A percentile compares a stretch with the other conserved stretches of the same genome.
These are phyloP conservation scores for Parastagonospora avenae DNA, from an alignment of 2,329 filamentous ascomycete species.

Conservation along the genomic window DNA sequence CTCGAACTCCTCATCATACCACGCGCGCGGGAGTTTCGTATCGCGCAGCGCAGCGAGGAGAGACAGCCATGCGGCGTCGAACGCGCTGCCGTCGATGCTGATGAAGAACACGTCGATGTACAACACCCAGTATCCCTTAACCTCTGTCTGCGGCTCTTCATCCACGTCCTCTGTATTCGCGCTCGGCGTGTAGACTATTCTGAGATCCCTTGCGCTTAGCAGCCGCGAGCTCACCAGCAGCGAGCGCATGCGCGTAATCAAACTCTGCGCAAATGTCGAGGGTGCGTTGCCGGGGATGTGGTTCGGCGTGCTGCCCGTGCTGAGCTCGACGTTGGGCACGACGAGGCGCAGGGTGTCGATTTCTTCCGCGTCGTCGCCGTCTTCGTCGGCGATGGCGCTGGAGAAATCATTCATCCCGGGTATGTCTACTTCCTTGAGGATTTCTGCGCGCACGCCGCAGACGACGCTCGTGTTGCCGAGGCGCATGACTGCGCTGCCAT, in stretches of 20 bases:
- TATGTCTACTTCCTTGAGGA: conserved; percentile 76
- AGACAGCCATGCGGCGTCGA: conserved; percentile 88
- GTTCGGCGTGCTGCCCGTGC: conserved; percentile 85
- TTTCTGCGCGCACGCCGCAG: conserved; percentile 87
- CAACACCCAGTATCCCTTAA: conserved; percentile 91
- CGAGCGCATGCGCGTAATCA: conserved; percentile 79
- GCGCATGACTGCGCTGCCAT: conserved; percentile 87
- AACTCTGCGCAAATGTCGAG: conserved; percentile 77
- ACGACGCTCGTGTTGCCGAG: conserved; percentile 93
- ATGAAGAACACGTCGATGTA: conserved; percentile 97
- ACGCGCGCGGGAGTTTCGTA: conserved; percentile 76
- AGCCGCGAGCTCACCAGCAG: conserved; percentile 74
- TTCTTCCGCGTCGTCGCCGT: conserved; percentile 37
- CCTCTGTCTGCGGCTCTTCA: conserved; percentile 54
- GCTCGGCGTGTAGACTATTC: conserved; percentile 70
- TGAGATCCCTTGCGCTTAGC: conserved; percentile 69
- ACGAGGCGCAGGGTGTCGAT: conserved; percentile 68
- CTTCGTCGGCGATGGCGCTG: conserved; percentile 12
- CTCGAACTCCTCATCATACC: conserved; percentile 84
- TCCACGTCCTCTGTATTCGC: conserved; percentile 51
- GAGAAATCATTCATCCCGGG: conserved; percentile 60
- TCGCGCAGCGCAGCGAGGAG: conserved; percentile 79
- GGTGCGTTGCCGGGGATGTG: conserved; percentile 86
- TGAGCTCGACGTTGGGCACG: conserved; percentile 91
- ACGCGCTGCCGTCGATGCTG: conserved; percentile 87